Conservation (phyloP, 2,329 filamentous ascomycete genomes). For the Scedosporium minutisporum region DNA sequence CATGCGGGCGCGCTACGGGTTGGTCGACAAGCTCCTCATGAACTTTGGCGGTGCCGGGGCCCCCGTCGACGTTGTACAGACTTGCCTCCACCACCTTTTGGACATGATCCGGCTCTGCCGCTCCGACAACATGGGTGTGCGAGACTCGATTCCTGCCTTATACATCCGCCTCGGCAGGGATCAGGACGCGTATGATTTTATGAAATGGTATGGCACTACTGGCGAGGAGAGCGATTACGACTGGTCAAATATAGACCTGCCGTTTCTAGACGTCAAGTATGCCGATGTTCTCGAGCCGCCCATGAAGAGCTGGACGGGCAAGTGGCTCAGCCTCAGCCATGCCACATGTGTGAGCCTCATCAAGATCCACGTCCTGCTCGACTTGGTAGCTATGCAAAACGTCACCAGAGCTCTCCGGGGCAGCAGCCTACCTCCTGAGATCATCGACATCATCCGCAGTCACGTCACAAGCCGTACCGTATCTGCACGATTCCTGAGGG, state of each 20-base stretch:
- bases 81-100: conserved; percentile 26
- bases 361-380: conserved; percentile 16
- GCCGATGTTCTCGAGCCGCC: conserved; percentile 30
- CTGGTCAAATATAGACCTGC: conserved; percentile 12
- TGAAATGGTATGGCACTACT: conserved; percentile 22
- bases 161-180: conserved; percentile 36
- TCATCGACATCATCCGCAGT: conserved; percentile 12
- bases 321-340: conserved; percentile 12
- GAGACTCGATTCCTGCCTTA: conserved; percentile 28
- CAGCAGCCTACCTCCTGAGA: conserved; percentile 12
- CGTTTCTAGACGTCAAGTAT: conserved; percentile 22
- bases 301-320: background rate
- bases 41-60: conserved; percentile 13
- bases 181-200: conserved; percentile 39
- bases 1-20: conserved; percentile 23
- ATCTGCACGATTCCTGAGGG: conserved; percentile 1
- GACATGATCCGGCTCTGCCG: conserved; percentile 35
- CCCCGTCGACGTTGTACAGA: conserved; percentile 24
- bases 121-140: conserved; percentile 33
- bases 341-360: conserved; percentile 10
- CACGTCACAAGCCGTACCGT: conserved; percentile 11
- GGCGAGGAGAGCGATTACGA: conserved; percentile 11
- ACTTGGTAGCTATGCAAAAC: conserved; percentile 14
- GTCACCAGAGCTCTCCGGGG: conserved; percentile 3
- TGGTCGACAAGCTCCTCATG: conserved; percentile 22